Percentiles rank a stretch among this genome's conserved stretches.
phyloP scores from a whole-genome alignment of 352 stramenopile genomes.

The Globisporangium lucens region DNA sequence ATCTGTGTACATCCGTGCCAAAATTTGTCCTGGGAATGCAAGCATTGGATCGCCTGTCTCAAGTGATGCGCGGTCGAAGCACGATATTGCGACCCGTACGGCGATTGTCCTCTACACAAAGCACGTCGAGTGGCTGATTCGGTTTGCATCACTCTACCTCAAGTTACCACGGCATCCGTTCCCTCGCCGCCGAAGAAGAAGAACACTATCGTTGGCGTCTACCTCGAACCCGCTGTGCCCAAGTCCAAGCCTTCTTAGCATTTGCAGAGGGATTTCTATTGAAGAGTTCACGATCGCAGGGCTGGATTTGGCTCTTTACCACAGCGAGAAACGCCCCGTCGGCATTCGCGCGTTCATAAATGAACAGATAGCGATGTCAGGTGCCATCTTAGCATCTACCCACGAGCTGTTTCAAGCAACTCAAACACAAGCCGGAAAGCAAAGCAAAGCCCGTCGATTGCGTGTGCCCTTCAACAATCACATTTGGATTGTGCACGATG shows the following conservation, averaged over 20 bases:
- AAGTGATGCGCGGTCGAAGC: conserved; percentile 33
- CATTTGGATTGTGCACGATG: conserved; percentile 43
- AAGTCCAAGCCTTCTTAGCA: conserved; percentile 19
- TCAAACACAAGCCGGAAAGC: conserved; percentile 3
- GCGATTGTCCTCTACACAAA: conserved; percentile 73
- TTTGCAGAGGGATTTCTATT: conserved; percentile 44
- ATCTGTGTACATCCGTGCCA: conserved; percentile 42
- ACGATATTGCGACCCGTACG: conserved; percentile 51
- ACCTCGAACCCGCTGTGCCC: background rate
- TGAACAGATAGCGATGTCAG: conserved; percentile 46
- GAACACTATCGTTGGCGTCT: background rate
- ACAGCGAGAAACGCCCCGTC: conserved; percentile 61
- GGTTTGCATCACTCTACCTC: conserved; percentile 48
- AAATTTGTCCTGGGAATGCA: conserved; percentile 27
- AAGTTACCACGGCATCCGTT: conserved; percentile 29
- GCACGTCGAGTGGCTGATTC: conserved; percentile 73
- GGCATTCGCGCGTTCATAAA: conserved; percentile 71
- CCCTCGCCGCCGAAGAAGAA: conserved; percentile 17
- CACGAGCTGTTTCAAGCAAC: conserved; percentile 24
- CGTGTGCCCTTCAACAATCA: conserved; percentile 19
- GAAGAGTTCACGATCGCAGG: conserved; percentile 61
- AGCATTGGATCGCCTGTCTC: background rate
- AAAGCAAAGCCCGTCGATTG: conserved; percentile 21
- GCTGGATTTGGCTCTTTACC: conserved; percentile 67
- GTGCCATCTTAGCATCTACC: conserved; percentile 31